A percentile compares a stretch with the other conserved stretches of the same genome.
These are phyloP conservation scores for Friedmanniomyces simplex DNA, from an alignment of 495 filamentous ascomycete species.

Conservation along the genomic window DNA sequence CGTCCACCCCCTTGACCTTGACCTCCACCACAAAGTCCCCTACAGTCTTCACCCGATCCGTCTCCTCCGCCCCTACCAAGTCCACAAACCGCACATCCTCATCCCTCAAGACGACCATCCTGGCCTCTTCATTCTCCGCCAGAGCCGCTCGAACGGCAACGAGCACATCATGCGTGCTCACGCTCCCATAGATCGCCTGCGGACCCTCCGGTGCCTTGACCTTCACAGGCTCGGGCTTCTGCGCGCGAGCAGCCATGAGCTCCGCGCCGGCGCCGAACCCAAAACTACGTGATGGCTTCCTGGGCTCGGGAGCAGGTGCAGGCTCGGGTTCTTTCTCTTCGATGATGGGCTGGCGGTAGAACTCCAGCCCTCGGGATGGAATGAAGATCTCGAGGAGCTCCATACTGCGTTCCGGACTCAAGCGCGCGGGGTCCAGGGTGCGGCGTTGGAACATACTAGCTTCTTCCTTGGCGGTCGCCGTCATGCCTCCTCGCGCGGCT, in stretches of 20 bases:
- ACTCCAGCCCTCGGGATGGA: conserved; percentile 37
- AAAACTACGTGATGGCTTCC: neutral
- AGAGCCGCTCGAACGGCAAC: conserved; percentile 38
- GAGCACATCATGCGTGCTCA: conserved; percentile 44
- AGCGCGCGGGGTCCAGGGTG: conserved; percentile 7
- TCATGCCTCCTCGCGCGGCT: neutral
- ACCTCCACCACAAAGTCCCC: conserved; percentile 47
- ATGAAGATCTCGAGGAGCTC: conserved; percentile 40
- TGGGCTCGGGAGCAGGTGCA: conserved; percentile 8
- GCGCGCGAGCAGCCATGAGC: conserved; percentile 10
- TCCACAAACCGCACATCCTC: conserved; percentile 44
- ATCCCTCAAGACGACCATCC: conserved; percentile 38
- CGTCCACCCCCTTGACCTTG: conserved; percentile 37
- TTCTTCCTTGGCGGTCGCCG: neutral
- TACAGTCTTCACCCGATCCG: conserved; percentile 43
- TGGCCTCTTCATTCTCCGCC: conserved; percentile 38
- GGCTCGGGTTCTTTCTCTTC: conserved; percentile 10
- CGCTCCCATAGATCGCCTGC: conserved; percentile 46
- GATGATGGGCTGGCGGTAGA: conserved; percentile 41
- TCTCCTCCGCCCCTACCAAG: conserved; percentile 23
- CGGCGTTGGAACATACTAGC: conserved; percentile 12
- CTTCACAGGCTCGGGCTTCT: neutral
- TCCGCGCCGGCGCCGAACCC: conserved; percentile 20
- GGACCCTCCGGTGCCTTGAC: neutral
- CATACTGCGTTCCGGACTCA: conserved; percentile 34